These are phyloP conservation scores for Colletotrichum sidae DNA, from an alignment of 2,329 filamentous ascomycete genomes.

Conservation along the genomic window DNA sequence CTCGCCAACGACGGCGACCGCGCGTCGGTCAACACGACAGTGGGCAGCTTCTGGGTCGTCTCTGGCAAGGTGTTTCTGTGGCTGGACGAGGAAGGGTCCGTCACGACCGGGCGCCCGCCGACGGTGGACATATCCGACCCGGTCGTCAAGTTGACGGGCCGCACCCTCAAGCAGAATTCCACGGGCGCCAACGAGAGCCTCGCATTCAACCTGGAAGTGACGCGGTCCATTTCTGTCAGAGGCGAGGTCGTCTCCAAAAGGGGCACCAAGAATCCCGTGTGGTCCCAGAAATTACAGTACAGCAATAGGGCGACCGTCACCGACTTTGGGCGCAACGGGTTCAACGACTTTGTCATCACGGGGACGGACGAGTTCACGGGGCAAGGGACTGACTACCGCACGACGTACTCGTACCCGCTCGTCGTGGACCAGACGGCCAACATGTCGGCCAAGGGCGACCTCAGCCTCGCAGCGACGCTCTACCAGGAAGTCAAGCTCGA, in stretches of 20 bases:
- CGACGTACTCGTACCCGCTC: slow-evolving; percentile 70
- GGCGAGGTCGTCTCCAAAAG: slow-evolving; percentile 63
- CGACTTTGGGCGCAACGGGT: slow-evolving; percentile 41
- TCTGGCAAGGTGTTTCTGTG: slow-evolving; percentile 87
- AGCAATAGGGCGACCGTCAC: slow-evolving; percentile 60
- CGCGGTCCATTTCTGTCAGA: slow-evolving; percentile 64
- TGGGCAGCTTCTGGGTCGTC: slow-evolving; percentile 78
- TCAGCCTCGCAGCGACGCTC: slow-evolving; percentile 57
- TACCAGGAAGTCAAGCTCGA: slow-evolving; percentile 55
- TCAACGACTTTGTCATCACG: slow-evolving; percentile 45
- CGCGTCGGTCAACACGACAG: slow-evolving; percentile 63
- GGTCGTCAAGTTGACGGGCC: slow-evolving; percentile 61
- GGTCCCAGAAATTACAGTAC: slow-evolving; percentile 69
- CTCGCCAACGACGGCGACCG: slow-evolving; percentile 66
- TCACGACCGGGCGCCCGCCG: slow-evolving; percentile 63
- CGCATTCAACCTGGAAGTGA: slow-evolving; percentile 66
- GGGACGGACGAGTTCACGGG: slow-evolving; percentile 44
- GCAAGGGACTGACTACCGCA: slow-evolving; percentile 43
- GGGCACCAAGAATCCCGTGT: slow-evolving; percentile 56
- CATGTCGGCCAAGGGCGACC: slow-evolving; percentile 54
- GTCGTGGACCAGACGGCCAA: slow-evolving; percentile 65
- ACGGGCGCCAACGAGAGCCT: slow-evolving; percentile 71
- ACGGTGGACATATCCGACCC: slow-evolving; percentile 50
- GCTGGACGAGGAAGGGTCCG: slow-evolving; percentile 63
- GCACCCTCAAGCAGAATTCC: slow-evolving; percentile 51